phyloP scores from a whole-genome alignment of 1,284 basidiomycete species.

The Puccinia hordei region DNA sequence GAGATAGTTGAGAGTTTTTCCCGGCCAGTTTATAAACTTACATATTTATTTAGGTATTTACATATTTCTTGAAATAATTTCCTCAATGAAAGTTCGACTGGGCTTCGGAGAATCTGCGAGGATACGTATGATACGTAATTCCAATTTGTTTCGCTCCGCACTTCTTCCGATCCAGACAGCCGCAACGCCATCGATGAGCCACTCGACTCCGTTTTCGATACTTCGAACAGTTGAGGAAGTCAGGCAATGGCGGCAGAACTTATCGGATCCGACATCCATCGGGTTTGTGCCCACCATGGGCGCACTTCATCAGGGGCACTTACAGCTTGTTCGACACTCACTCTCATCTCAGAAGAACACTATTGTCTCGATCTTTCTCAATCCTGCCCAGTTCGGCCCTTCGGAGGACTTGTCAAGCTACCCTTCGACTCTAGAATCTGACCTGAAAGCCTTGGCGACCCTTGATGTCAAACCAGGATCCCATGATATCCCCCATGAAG shows the following conservation, averaged over 20 bases:
- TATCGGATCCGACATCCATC: constrained; percentile 68
- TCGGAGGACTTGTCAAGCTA: constrained; percentile 90
- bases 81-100: too few relatives aligned
- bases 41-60: too few relatives aligned
- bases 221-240: constrained; percentile 72
- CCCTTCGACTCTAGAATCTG: constrained; percentile 71
- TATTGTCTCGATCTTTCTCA: constrained; percentile 93
- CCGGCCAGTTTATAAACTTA: too few relatives aligned
- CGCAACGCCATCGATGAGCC: neutral
- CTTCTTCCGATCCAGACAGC: neutral
- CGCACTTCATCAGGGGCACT: constrained; percentile 88
- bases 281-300: constrained; percentile 98
- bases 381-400: constrained; percentile 95
- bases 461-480: constrained; percentile 2
- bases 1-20: too few relatives aligned
- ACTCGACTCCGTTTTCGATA: constrained; percentile 66
- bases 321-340: constrained; percentile 70
- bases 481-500: constrained; percentile 5
- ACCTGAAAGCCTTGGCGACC: constrained; percentile 63
- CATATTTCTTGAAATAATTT: too few relatives aligned
- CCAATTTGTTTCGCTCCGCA: neutral
- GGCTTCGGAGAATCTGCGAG: neutral
- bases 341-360: constrained; percentile 79
- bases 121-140: neutral
- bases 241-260: constrained; percentile 71